A percentile compares a stretch with the other conserved stretches of the same genome.
These are phyloP conservation scores for Clitopilus passeckerianus DNA, from an alignment of 768 basidiomycete species.

Conservation along the genomic window DNA sequence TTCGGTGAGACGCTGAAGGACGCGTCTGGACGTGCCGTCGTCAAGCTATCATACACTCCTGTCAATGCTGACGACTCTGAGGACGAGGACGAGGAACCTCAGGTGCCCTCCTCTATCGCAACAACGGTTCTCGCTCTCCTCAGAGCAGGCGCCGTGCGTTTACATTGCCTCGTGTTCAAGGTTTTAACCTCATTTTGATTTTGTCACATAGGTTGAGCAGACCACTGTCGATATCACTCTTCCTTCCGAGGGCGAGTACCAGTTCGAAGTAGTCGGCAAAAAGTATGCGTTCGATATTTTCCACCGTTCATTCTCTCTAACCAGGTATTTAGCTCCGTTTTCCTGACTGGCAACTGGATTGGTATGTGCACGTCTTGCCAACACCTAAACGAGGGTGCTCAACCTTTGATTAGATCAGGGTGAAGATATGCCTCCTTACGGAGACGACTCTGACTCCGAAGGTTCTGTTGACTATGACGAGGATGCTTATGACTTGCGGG, in stretches of 20 bases:
- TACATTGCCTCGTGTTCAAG: not conserved
- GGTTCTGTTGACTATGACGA: constrained; percentile 46
- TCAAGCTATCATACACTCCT: constrained; percentile 56
- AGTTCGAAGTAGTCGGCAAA: constrained; percentile 72
- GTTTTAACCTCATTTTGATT: not conserved
- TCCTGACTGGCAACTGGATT: constrained; percentile 84
- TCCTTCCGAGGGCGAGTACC: constrained; percentile 57
- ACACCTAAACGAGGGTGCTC: constrained; percentile 39
- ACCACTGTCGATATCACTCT: constrained; percentile 66
- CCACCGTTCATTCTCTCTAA: not conserved
- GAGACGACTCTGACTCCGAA: constrained; percentile 29
- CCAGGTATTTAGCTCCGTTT: constrained; percentile 53
- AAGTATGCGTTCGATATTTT: constrained; percentile 47
- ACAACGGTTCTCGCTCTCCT: constrained; percentile 71
- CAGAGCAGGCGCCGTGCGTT: constrained; percentile 72
- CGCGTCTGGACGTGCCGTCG: constrained; percentile 50
- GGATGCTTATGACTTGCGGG: constrained; percentile 55
- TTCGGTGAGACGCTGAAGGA: constrained; percentile 72
- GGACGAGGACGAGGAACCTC: constrained; percentile 24
- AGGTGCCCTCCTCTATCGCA: constrained; percentile 13
- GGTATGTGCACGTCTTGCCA: constrained; percentile 34
- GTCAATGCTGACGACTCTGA: constrained; percentile 39
- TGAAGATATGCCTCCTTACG: constrained; percentile 43
- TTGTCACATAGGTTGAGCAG: constrained; percentile 64
- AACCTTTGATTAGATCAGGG: constrained; percentile 41